These are phyloP conservation scores for Trichoderma citrinoviride DNA, from an alignment of 2,329 filamentous ascomycete genomes.

Conservation along the genomic window DNA sequence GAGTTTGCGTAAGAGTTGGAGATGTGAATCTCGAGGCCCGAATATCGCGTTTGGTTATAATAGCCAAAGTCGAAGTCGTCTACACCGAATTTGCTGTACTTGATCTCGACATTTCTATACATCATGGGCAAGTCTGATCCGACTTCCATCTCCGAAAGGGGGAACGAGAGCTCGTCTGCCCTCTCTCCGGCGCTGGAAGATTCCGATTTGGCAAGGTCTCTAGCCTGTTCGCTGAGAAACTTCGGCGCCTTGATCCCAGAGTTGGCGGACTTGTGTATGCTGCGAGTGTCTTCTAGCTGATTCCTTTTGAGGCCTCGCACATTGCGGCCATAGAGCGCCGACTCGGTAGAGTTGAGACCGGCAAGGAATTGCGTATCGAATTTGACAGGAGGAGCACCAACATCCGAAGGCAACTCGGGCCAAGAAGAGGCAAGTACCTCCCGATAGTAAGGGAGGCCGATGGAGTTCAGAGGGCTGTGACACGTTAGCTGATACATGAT, in stretches of 20 bases:
- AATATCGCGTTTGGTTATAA: conserved; percentile 90
- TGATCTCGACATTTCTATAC: conserved; percentile 95
- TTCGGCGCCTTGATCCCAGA: conserved; percentile 72
- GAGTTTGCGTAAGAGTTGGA: conserved; percentile 95
- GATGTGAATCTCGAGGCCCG: conserved; percentile 93
- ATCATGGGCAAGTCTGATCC: conserved; percentile 80
- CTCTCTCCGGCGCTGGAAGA: conserved; percentile 43
- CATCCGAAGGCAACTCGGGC: conserved; percentile 82
- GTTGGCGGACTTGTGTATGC: conserved; percentile 57
- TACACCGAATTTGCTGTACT: conserved; percentile 98
- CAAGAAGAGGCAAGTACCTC: conserved; percentile 84
- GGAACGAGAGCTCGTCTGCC: conserved; percentile 58
- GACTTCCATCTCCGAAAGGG: conserved; percentile 66
- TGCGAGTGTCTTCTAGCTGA: conserved; percentile 75
- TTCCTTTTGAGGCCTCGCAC: conserved; percentile 72
- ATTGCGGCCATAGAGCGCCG: conserved; percentile 77
- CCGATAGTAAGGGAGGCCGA: conserved; percentile 93
- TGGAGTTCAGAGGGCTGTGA: conserved; percentile 69
- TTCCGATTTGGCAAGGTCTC: conserved; percentile 57
- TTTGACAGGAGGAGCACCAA: conserved; percentile 76
- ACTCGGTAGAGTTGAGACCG: conserved; percentile 67
- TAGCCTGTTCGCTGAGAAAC: conserved; percentile 90
- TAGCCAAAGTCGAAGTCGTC: conserved; percentile 97
- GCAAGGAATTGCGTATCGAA: conserved; percentile 69
- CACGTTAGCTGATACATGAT: conserved; percentile 19